Base-by-base conservation (phyloP, 2,329 filamentous ascomycete species). In the Dothistroma septosporum region DNA sequence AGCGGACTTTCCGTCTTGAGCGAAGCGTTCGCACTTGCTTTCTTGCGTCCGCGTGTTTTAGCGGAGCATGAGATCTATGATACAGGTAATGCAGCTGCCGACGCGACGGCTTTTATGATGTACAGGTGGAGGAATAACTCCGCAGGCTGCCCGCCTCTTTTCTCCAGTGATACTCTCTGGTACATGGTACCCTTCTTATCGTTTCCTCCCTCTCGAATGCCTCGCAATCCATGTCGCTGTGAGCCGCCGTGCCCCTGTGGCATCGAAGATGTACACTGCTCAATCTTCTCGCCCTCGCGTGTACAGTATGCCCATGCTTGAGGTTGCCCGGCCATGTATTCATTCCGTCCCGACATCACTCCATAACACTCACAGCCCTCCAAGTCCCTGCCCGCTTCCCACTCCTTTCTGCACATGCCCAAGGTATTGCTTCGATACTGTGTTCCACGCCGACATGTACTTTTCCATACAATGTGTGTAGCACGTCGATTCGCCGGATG, bases 381-480 rank as follows among this genome's bases (percentile, higher is more conserved):
- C 60, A 50, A 55, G 58, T 28, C 55, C 53, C 58, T 69, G 76
- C 28, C 61, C 61, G 11, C 57, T 55, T 12, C 61, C 67, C 19
- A 66, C 61, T 6, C 67, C 76, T 63, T 75, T 76, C 71, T 82
- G 79, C 73, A 82, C 76, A 68, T 79, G 70, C 31, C 72, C 74
- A 41, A 82, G 74, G 64, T 82, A 83, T 61, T 79, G 76, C 70
- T 77, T 75, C 63, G 75, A 78, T 28, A 82, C 80, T 19, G 76
- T 77, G 66, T 82, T 82, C 80, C 80, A 83, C 37, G 77, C 74
- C 37, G 73, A 72, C 80, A 83, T 82, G 73, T 83, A 83, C 70
- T 83, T 83, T 68, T 82, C 80, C 79, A 83, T 81, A 74, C 81
- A 83, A 48, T 73, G 64, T 21, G 77, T 78, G 69, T 81, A 79